Percentiles rank a stretch among this genome's conserved stretches.
Evolutionary conservation across 768 basidiomycete genomes (phyloP).

Genomic region (Xanthoconium purpureum): DNA sequence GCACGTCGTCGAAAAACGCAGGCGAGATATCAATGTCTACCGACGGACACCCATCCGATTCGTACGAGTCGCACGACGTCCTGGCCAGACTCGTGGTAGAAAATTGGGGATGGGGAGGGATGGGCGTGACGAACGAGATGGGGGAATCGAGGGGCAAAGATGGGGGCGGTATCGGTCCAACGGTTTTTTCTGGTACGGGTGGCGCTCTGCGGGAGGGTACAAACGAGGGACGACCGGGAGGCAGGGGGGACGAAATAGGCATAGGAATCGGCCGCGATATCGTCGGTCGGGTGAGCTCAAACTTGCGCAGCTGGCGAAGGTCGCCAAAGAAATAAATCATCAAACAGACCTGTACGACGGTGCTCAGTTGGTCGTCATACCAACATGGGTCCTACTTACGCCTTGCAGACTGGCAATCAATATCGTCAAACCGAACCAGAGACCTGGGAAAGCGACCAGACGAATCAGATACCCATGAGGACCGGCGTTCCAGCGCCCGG

Average conservation of each 20-base stretch:
- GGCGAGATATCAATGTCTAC: constrained; percentile 39
- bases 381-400: constrained; percentile 33
- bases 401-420: constrained; percentile 64
- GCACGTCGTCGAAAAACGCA: constrained; percentile 43
- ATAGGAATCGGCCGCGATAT: constrained; percentile 46
- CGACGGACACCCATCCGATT: constrained; percentile 15
- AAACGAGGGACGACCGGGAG: not conserved
- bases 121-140: constrained; percentile 1
- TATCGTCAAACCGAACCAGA: constrained; percentile 68
- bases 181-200: constrained; percentile 3
- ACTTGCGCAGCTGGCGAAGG: constrained; percentile 71
- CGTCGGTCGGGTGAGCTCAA: constrained; percentile 69
- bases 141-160: constrained; percentile 14
- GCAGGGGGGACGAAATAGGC: constrained; percentile 16
- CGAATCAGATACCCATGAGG: constrained; percentile 50
- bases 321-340: constrained; percentile 81
- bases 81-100: constrained; percentile 5
- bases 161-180: not conserved
- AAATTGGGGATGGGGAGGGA: constrained; percentile 1
- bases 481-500: constrained; percentile 34
- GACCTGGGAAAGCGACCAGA: constrained; percentile 57
- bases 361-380: not conserved
- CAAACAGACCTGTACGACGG: constrained; percentile 46
- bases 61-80: constrained; percentile 20
- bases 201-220: constrained; percentile 9